A percentile compares a stretch with the other conserved stretches of the same genome.
These are phyloP conservation scores for Cystoderma amianthinum DNA, from an alignment of 768 basidiomycete genomes.

Conservation along the genomic window DNA sequence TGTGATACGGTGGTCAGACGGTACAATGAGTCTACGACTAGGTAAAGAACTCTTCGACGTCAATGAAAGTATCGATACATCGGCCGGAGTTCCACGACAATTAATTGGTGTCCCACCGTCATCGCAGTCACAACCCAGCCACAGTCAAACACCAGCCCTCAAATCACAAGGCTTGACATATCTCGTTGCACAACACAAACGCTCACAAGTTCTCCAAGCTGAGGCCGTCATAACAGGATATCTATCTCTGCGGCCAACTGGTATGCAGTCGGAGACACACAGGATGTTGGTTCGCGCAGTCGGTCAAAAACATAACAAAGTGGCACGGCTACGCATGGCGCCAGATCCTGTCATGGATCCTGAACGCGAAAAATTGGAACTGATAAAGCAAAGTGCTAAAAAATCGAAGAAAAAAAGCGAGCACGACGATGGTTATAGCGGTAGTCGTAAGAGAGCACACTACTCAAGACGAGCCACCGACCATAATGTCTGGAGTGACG, in stretches of 20 bases:
- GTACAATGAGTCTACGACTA: constrained; percentile 80
- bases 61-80: constrained; percentile 69
- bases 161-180: constrained; percentile 79
- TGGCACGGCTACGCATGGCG: constrained; percentile 72
- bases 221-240: constrained; percentile 80
- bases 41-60: constrained; percentile 96
- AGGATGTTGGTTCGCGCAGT: constrained; percentile 83
- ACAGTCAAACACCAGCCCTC: constrained; percentile 19
- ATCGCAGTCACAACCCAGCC: constrained; percentile 33
- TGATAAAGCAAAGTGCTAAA: constrained; percentile 55
- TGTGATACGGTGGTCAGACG: constrained; percentile 94
- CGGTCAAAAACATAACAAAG: constrained; percentile 78
- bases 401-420: constrained; percentile 57
- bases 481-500: constrained; percentile 52
- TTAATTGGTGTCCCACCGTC: constrained; percentile 40
- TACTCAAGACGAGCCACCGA: constrained; percentile 31
- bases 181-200: constrained; percentile 85
- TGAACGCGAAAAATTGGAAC: constrained; percentile 64
- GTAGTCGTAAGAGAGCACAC: constrained; percentile 37
- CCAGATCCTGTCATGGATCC: constrained; percentile 75
- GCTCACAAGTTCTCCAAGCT: constrained; percentile 79
- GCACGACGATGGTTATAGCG: constrained; percentile 39
- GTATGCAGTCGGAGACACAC: constrained; percentile 88
- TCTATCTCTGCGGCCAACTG: constrained; percentile 79
- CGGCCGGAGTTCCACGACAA: constrained; percentile 57